Evolutionary conservation across 2,329 filamentous ascomycete species (phyloP), one percentile per base, ranked within the genome.

Genomic region (Dactylellina drechsleri): DNA sequence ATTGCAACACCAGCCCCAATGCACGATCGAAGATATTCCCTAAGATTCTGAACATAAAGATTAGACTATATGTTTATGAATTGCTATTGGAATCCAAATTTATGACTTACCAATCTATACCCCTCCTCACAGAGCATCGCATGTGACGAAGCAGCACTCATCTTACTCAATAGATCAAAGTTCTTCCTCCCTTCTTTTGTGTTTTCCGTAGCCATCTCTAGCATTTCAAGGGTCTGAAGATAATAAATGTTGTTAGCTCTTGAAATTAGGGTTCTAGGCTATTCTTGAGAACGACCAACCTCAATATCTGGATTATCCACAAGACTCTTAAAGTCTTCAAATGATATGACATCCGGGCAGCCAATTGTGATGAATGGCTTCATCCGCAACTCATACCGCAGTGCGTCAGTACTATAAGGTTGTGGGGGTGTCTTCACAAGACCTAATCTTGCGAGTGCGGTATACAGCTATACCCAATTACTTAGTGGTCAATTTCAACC

Each of bases 331-430:
- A 91, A 92, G 13, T 89, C 86, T 5, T 88, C 86, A 76, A 87
- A 90, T 0, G 86, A 83, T 0, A 91, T 88, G 12, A 92, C 84
- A 72, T 88, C 86, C 0, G 92, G 91, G 1, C 92, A 84, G 8
- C 87, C 86, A 66, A 96, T 86, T 6, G 84, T 81, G 0, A 90
- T 84, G 79, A 96, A 97, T 0, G 92, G 92, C 79, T 91, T 91
- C 92, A 96, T 95, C 71, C 93, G 90, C 8, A 96, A 83, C 77
- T 95, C 91, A 81, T 95, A 93, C 12, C 92, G 88, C 3, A 93
- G 83, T 36, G 85, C 82, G 68, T 91, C 87, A 15, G 86, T 87
- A 67, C 89, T 87, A 80, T 93, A 96, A 0, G 90, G 89, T 0
- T 87, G 83, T 0, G 82, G 81, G 4, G 85, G 86, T 0, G 82